Conservation (phyloP, 306 rosid species). For the Clitoria ternatea region DNA sequence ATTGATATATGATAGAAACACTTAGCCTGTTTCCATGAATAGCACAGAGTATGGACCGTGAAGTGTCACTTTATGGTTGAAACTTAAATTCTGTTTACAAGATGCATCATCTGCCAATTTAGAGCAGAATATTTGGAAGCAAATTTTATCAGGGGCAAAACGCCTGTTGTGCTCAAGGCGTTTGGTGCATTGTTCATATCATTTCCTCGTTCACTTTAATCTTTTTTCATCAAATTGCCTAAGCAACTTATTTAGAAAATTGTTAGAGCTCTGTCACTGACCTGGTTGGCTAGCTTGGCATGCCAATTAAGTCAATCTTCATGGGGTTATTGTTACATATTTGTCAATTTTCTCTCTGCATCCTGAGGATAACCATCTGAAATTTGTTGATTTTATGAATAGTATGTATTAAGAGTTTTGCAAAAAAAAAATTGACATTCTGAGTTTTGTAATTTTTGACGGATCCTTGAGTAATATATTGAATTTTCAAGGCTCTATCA, state of each 20-base stretch:
- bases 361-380: background rate
- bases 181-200: background rate
- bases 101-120: background rate
- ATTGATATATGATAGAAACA: background rate
- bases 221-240: background rate
- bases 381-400: background rate
- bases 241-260: background rate
- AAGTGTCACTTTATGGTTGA: background rate
- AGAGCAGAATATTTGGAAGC: background rate
- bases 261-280: background rate
- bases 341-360: background rate
- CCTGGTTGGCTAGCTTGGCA: slow-evolving; percentile 1
- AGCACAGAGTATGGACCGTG: background rate
- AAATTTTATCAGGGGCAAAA: background rate
- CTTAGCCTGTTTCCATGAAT: background rate
- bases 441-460: slow-evolving; percentile 7
- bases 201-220: background rate
- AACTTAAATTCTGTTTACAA: background rate
- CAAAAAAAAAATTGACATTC: too few relatives aligned
- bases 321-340: background rate
- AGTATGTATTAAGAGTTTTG: background rate
- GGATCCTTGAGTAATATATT: background rate
- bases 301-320: slow-evolving; percentile 1
- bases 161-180: background rate
- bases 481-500: background rate